Evolutionary conservation across 2,329 filamentous ascomycete species (phyloP), one percentile per base, ranked within the genome.

Genomic region (Scleromitrula shiraiana): DNA sequence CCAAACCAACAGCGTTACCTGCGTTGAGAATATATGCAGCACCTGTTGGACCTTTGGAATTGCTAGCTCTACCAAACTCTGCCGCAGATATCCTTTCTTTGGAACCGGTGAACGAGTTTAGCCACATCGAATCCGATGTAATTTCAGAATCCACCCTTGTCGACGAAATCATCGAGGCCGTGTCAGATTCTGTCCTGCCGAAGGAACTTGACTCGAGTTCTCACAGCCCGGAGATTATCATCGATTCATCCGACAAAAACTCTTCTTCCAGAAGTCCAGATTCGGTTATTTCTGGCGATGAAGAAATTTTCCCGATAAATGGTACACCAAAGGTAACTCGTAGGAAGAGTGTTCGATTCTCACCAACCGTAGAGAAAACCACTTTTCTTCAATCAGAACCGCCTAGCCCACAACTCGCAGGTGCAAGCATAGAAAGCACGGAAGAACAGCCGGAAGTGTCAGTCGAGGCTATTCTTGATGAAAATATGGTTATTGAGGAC

Each of bases 311-410:
- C 14, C 35, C 20, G 40, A 43, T 19, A n/a, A 32, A 37, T 24
- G 40, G 36, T 12, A 22, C 46, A 10, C 50, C 55, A 5, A 44
- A 49, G 7, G 70, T 70, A 9, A 71, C 72, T 29, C 54, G 57
- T 68, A 71, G 29, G 67, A 88, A 87, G 67, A 82, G 76, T 46
- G 84, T 88, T 2, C 77, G 82, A 7, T 88, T 88, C 58, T 85
- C 83, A 3, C 76, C 82, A 0, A 75, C 72, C 12, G 77, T 86
- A 1, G 76, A 83, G 58, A 80, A 81, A 7, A 77, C 79, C 2
- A 81, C 81, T 0, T 82, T 82, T 52, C 9, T 78, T 71, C 4
- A 77, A 69, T 53, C 72, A 69, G 17, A 69, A 60, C 52, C 67
- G 61, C 44, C 60, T 39, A 62, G 53, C 27, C 59, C 59, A 17